Conservation (phyloP, 257 asterid species). For the Primulina huaijiensis region DNA sequence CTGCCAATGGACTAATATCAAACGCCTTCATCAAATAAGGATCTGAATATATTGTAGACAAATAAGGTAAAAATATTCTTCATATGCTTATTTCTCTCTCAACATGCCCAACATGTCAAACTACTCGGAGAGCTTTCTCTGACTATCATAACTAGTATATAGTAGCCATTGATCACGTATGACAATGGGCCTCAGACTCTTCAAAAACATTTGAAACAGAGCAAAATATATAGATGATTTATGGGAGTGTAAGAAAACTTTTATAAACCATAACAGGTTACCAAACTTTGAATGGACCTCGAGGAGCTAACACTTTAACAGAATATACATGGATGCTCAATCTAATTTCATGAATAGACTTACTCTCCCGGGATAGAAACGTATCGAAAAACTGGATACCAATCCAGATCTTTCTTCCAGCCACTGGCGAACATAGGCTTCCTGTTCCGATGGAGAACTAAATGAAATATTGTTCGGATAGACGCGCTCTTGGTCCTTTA, state of each 20-base stretch:
- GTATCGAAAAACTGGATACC: conserved; percentile 44
- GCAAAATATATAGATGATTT: not conserved
- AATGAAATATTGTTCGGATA: conserved; percentile 73
- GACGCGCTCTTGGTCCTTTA: conserved; percentile 74
- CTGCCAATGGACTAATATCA: not conserved
- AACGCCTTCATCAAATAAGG: not conserved
- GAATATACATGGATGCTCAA: not conserved
- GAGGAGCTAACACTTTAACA: not conserved
- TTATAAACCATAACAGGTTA: not conserved
- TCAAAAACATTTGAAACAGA: not conserved
- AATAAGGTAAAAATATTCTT: not conserved
- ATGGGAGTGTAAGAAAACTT: not conserved
- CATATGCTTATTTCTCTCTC: not conserved
- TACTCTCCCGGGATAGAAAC: conserved; percentile 93
- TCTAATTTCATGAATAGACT: conserved; percentile 23
- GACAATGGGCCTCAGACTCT: not conserved
- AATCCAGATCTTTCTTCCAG: conserved; percentile 80
- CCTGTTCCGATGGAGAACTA: conserved; percentile 72
- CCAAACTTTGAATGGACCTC: not conserved
- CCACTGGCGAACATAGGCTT: conserved; percentile 76
- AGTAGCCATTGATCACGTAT: not conserved
- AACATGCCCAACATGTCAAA: not conserved
- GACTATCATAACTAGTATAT: not conserved
- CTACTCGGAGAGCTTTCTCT: not conserved
- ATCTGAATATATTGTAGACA: not conserved